phyloP scores from a whole-genome alignment of 2,329 filamentous ascomycete species.

The Amphichorda felina region DNA sequence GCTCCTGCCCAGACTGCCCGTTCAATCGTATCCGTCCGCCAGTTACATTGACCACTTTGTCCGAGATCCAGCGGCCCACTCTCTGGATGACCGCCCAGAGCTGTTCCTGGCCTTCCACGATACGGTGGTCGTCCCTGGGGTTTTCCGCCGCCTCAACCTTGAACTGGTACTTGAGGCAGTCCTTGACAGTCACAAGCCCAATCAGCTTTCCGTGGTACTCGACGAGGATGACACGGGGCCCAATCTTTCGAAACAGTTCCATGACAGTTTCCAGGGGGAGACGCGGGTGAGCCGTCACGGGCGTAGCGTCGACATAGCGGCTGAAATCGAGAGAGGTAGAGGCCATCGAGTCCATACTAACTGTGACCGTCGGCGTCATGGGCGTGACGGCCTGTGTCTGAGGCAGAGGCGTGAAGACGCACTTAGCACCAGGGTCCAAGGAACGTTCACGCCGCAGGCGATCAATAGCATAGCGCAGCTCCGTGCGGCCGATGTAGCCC shows the following conservation, averaged over 20 bases:
- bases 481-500: conserved; percentile 87
- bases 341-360: conserved; percentile 43
- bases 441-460: conserved; percentile 60
- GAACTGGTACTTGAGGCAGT: conserved; percentile 95
- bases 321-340: conserved; percentile 63
- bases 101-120: conserved; percentile 48
- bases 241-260: conserved; percentile 98
- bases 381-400: conserved; percentile 6
- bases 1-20: conserved; percentile 18
- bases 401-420: conserved; percentile 52
- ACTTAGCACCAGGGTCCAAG: conserved; percentile 57
- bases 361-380: conserved; percentile 35
- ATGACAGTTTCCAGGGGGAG: conserved; percentile 93
- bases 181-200: conserved; percentile 89
- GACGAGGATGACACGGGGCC: conserved; percentile 82
- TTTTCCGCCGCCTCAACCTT: conserved; percentile 83
- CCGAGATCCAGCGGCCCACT: conserved; percentile 46
- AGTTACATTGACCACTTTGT: conserved; percentile 37
- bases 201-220: conserved; percentile 77
- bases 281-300: conserved; percentile 81
- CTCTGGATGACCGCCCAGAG: conserved; percentile 48
- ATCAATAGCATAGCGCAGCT: conserved; percentile 82
- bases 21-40: conserved; percentile 46
- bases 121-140: conserved; percentile 44
- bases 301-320: conserved; percentile 79